phyloP scores from a whole-genome alignment of 192 early-diverging fungal species.

The Backusella liffmaniae region DNA sequence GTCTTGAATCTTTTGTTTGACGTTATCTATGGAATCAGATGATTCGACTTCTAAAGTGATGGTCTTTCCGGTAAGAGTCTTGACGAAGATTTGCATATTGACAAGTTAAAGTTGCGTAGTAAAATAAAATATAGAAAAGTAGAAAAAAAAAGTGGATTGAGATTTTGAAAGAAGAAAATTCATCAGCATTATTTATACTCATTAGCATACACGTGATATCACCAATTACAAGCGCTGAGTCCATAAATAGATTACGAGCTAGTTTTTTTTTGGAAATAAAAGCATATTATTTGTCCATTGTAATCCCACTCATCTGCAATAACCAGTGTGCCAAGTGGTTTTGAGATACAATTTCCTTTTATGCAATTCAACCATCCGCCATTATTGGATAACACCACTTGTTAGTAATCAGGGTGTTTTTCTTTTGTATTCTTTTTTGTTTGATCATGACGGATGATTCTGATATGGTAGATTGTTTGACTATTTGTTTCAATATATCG shows the following conservation, averaged over 20 bases:
- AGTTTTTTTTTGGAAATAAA: neutral
- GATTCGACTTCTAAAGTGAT: conserved; percentile 92
- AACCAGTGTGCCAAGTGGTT: neutral
- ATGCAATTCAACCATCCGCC: neutral
- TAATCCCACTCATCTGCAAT: neutral
- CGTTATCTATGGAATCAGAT: conserved; percentile 73
- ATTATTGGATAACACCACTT: neutral
- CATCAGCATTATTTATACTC: neutral
- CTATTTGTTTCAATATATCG: neutral
- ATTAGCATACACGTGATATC: conserved; percentile 1
- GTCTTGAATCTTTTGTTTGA: conserved; percentile 95
- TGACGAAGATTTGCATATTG: conserved; percentile 65
- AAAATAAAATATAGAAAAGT: conserved; percentile 1
- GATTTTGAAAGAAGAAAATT: neutral
- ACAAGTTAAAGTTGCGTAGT: conserved; percentile 28
- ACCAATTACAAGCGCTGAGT: neutral
- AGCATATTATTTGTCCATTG: neutral
- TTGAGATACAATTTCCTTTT: neutral
- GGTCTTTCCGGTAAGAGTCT: conserved; percentile 95
- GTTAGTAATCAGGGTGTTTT: neutral
- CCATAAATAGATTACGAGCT: conserved; percentile 1
- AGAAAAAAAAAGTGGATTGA: conserved; percentile 9
- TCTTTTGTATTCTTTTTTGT: neutral
- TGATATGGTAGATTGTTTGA: neutral
- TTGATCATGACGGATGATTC: too few species aligned